Evolutionary conservation across 2,329 filamentous ascomycete genomes (phyloP).

Genomic region (Fusarium sp.): DNA sequence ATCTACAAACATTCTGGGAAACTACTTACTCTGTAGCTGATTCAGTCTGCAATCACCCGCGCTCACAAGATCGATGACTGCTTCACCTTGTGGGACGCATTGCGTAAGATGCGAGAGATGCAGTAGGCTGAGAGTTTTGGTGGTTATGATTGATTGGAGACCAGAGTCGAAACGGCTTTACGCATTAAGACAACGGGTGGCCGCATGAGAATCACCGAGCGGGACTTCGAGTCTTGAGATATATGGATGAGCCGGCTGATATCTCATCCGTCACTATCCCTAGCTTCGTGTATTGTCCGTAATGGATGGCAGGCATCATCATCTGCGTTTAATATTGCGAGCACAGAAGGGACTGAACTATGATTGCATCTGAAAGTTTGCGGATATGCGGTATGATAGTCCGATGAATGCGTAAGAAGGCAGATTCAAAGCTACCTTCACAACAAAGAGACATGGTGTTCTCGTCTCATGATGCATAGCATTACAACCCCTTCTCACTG

Average conservation of each 20-base stretch:
- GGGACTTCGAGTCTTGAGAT: neutral
- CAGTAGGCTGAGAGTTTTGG: neutral
- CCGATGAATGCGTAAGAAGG: neutral
- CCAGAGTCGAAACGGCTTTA: neutral
- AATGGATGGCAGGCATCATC: neutral
- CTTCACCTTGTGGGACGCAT: neutral
- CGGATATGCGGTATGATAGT: neutral
- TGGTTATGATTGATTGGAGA: neutral
- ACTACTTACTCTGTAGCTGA: neutral
- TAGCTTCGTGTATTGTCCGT: neutral
- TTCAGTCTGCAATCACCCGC: constrained; percentile 9
- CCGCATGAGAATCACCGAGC: neutral
- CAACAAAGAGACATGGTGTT: neutral
- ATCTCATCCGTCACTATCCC: neutral
- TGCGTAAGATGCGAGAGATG: neutral
- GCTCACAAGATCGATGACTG: constrained; percentile 8
- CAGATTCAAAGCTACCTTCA: neutral
- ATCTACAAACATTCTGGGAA: neutral
- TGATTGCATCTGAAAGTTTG: too few relatives aligned
- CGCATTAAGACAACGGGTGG: neutral
- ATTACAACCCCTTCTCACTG: neutral
- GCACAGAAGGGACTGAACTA: too few relatives aligned
- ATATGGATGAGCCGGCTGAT: neutral
- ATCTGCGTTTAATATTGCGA: neutral
- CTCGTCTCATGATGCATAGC: neutral